phyloP scores from a whole-genome alignment of 768 basidiomycete species.

The Thelephora ganbajun region DNA sequence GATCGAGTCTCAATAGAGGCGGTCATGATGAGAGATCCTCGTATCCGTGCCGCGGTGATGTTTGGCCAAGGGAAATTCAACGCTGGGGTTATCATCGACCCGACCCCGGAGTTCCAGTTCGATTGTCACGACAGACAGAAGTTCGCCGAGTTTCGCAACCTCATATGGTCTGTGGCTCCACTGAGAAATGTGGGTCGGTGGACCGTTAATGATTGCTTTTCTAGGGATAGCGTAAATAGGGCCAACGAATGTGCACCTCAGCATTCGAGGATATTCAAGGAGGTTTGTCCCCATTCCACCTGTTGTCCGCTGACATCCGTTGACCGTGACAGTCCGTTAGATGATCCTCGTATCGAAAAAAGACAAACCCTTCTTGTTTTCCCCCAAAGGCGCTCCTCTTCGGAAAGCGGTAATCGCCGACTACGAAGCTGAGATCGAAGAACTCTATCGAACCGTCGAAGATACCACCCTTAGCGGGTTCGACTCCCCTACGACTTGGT shows the following conservation, averaged over 20 bases:
- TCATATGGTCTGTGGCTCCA: slow-evolving; percentile 18
- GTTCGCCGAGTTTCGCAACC: slow-evolving; percentile 20
- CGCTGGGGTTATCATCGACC: slow-evolving; percentile 27
- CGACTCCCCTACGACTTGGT: slow-evolving; percentile 16
- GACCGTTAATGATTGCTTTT: background rate
- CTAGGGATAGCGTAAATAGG: slow-evolving; percentile 11
- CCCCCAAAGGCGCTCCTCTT: slow-evolving; percentile 19
- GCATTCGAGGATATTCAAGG: slow-evolving; percentile 14
- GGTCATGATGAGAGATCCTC: slow-evolving; percentile 21
- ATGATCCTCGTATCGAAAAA: slow-evolving; percentile 20
- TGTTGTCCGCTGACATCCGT: slow-evolving; percentile 4
- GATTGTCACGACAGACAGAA: slow-evolving; percentile 17
- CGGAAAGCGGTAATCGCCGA: slow-evolving; percentile 14
- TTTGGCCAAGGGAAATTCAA: slow-evolving; percentile 28
- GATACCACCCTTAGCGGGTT: slow-evolving; percentile 19
- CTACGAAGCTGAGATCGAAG: slow-evolving; percentile 28
- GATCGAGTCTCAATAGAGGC: slow-evolving; percentile 12
- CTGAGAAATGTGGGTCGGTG: background rate
- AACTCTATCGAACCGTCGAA: slow-evolving; percentile 20
- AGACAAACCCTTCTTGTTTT: slow-evolving; percentile 18
- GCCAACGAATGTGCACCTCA: slow-evolving; percentile 13
- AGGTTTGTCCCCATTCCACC: slow-evolving; percentile 2
- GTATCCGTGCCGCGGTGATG: slow-evolving; percentile 20
- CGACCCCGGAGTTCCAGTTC: slow-evolving; percentile 15
- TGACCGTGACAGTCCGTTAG: slow-evolving; percentile 10